A percentile compares a stretch with the other conserved stretches of the same genome.
phyloP scores from a whole-genome alignment of 129 eudicot species.

The Lactuca sativa region DNA sequence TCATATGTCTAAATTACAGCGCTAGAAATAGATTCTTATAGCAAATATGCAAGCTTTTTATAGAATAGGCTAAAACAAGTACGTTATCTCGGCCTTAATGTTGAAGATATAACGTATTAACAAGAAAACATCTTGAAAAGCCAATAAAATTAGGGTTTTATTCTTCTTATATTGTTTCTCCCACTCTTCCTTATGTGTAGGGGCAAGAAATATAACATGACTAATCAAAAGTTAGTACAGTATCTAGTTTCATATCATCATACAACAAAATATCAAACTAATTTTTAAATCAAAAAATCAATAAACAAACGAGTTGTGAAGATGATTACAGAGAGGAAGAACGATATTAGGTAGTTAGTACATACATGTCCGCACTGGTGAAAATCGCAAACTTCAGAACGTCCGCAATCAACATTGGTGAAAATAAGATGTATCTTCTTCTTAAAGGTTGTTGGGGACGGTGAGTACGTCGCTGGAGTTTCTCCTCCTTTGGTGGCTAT shows the following conservation, averaged over 20 bases:
- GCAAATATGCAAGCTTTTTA: background rate
- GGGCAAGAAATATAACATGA: background rate
- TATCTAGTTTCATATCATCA: background rate
- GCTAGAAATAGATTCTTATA: background rate
- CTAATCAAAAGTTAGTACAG: background rate
- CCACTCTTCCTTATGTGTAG: background rate
- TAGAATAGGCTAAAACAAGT: background rate
- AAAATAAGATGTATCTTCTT: conserved; percentile 49
- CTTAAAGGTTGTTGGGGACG: conserved; percentile 55
- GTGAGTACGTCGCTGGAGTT: conserved; percentile 72
- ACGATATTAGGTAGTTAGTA: background rate
- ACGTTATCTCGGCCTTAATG: background rate
- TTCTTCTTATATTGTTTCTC: conserved; percentile 4
- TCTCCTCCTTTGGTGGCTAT: conserved; percentile 69
- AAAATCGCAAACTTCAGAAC: conserved; percentile 82
- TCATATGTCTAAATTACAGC: background rate
- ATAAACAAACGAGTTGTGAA: background rate
- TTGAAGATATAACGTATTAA: background rate
- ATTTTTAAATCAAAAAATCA: conserved; percentile 6
- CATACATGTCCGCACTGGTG: conserved; percentile 88
- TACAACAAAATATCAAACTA: background rate
- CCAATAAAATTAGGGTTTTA: conserved; percentile 12
- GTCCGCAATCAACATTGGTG: conserved; percentile 68
- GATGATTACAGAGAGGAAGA: conserved; percentile 3
- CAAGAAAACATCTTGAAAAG: background rate